Evolutionary conservation across 2,329 filamentous ascomycete genomes (phyloP).

Genomic region (Aspergillus pseudoviridinutans): DNA sequence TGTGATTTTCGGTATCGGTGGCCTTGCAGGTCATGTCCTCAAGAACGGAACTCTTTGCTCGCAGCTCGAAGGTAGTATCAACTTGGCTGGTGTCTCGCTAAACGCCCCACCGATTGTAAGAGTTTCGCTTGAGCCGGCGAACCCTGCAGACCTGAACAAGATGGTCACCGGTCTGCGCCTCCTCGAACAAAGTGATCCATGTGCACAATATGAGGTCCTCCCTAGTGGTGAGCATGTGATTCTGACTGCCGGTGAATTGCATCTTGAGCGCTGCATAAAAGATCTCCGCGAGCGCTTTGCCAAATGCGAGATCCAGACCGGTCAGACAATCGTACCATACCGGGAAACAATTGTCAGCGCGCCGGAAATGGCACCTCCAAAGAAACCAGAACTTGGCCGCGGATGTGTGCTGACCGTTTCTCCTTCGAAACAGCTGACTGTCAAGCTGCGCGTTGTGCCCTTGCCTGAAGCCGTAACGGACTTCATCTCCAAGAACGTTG

Average conservation of each 20-base stretch:
- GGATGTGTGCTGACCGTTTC: constrained; percentile 73
- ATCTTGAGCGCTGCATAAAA: constrained; percentile 88
- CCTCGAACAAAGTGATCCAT: constrained; percentile 91
- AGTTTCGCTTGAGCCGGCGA: constrained; percentile 88
- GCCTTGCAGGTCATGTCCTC: constrained; percentile 86
- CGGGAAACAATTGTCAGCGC: constrained; percentile 84
- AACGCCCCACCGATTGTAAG: constrained; percentile 87
- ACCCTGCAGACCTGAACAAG: constrained; percentile 85
- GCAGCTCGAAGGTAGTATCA: constrained; percentile 78
- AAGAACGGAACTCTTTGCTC: constrained; percentile 95
- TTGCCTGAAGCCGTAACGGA: constrained; percentile 75
- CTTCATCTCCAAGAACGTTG: constrained; percentile 75
- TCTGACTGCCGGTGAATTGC: constrained; percentile 86
- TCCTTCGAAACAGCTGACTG: constrained; percentile 77
- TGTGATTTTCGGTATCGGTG: constrained; percentile 91
- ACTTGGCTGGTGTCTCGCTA: constrained; percentile 80
- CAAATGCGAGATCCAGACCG: constrained; percentile 88
- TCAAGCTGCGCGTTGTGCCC: constrained; percentile 73
- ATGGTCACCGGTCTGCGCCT: constrained; percentile 87
- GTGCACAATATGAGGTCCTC: constrained; percentile 91
- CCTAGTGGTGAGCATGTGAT: constrained; percentile 93
- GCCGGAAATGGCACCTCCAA: constrained; percentile 87
- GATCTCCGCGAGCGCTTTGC: constrained; percentile 91
- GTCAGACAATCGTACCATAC: constrained; percentile 92
- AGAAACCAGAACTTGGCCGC: constrained; percentile 78